These are phyloP conservation scores for Diutina siamensis DNA, from an alignment of 1,139 yeast genomes.

Conservation along the genomic window DNA sequence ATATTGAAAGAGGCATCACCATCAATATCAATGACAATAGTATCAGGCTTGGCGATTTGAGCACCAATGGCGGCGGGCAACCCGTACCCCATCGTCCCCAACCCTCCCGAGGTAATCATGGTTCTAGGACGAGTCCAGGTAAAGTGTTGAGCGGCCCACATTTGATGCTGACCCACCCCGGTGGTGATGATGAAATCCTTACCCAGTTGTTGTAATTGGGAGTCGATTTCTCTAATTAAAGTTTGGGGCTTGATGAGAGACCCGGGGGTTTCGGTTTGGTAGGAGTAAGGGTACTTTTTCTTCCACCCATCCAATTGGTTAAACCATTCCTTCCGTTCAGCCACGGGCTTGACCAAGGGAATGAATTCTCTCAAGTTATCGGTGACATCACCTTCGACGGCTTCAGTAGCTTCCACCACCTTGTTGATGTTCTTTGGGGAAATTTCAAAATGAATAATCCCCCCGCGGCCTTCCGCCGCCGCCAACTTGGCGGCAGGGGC, in stretches of 20 bases:
- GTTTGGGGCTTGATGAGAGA: conserved; percentile 90
- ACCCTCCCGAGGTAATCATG: conserved; percentile 94
- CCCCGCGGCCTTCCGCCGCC: conserved; percentile 82
- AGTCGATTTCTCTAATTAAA: conserved; percentile 65
- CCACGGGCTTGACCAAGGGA: conserved; percentile 54
- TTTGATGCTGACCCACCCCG: conserved; percentile 99
- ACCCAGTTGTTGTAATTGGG: conserved; percentile 52
- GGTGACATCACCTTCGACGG: conserved; percentile 92
- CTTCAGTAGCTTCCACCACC: conserved; percentile 95
- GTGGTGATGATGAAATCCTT: conserved; percentile 84
- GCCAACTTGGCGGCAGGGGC: conserved; percentile 93
- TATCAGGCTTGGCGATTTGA: conserved; percentile 90
- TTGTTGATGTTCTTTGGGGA: conserved; percentile 94
- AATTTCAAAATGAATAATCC: conserved; percentile 92
- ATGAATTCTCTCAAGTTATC: conserved; percentile 60
- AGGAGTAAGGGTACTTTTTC: conserved; percentile 72
- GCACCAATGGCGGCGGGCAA: conserved; percentile 96
- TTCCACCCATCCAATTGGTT: conserved; percentile 69
- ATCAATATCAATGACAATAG: conserved; percentile 89
- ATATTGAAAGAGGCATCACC: conserved; percentile 98
- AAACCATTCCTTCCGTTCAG: conserved; percentile 59
- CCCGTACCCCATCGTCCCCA: conserved; percentile 98
- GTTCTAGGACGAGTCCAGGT: conserved; percentile 80
- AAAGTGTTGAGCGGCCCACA: conserved; percentile 99
- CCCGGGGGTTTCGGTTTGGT: conserved; percentile 55